Base-by-base conservation (phyloP, 768 basidiomycete genomes). In the Kwoniella mangroviensis region DNA sequence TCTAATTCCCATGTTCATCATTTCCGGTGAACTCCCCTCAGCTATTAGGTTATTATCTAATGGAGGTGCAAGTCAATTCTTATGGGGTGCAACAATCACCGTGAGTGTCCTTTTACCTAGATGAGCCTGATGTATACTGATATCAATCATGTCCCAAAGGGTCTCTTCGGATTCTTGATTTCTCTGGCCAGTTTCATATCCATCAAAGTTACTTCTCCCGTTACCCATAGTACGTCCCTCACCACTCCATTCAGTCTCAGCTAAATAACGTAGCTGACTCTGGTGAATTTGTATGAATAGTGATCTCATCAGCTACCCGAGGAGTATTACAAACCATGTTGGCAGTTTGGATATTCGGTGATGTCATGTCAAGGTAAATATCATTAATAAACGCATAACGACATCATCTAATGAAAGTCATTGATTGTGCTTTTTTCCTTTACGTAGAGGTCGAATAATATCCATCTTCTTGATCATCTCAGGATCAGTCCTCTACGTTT, bases 121-220 rank as follows among this genome's bases (percentile, higher is more conserved):
- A 34, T 34, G 34, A 34, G 9, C 34, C 34, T 34, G 24, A n/a
- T 42, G 24, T 21, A 5, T 42, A 13, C 34, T 65, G 19, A 15
- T 11, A 26, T 19, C 34, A 21, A 24, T 52, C 34, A 11, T 49
- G 7, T 0, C 22, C 0, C 40, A 0, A 13, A 75, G 75, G 78
- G 78, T 12, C 28, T 75, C 52, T 77, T 79, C 65, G 95, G 95
- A 11, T 98, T 97, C 87, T 84, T 95, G 75, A 97, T 98, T 89
- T 93, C 91, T 84, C 88, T 98, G 64, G 94, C 95, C 11, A 93
- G 92, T 72, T 85, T 95, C 70, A 86, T 98, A 40, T 94, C 92
- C 26, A 97, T 98, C 86, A 95, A 98, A 83, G 92, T 98, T 71
- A 98, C 95, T 9, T 96, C 94, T 1, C 95, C 95, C 15, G 94